These are phyloP conservation scores for Pseudogymnoascus sp. DNA, from an alignment of 2,329 filamentous ascomycete genomes.

Conservation along the genomic window DNA sequence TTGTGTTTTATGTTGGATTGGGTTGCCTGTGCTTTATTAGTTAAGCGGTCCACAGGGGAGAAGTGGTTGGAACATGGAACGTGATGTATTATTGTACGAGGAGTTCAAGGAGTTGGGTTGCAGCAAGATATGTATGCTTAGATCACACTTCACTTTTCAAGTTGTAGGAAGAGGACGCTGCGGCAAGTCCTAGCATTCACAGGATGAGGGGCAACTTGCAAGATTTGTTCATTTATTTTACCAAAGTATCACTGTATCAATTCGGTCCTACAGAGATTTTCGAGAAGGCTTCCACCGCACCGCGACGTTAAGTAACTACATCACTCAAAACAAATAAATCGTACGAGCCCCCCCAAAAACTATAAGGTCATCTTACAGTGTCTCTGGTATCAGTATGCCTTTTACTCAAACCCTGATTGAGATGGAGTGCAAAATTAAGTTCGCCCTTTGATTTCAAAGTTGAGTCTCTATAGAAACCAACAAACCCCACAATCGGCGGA, in stretches of 20 bases:
- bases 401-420: not conserved
- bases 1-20: conserved; percentile 89
- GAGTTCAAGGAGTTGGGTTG: conserved; percentile 5
- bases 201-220: not conserved
- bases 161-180: not conserved
- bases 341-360: not conserved
- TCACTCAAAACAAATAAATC: not conserved
- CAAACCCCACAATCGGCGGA: not conserved
- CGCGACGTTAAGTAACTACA: not conserved
- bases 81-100: conserved; percentile 5
- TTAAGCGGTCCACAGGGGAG: conserved; percentile 36
- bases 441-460: not conserved
- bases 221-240: not conserved
- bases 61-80: not conserved
- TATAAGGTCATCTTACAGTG: not conserved
- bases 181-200: not conserved
- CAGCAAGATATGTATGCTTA: conserved; percentile 3
- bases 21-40: conserved; percentile 97
- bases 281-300: not conserved
- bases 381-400: not conserved
- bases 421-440: not conserved
- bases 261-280: not conserved
- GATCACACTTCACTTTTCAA: not conserved
- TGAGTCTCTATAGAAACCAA: not conserved
- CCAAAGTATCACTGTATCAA: not conserved